These are phyloP conservation scores for Ustilago tritici DNA, from an alignment of 1,284 basidiomycete genomes.

Conservation along the genomic window DNA sequence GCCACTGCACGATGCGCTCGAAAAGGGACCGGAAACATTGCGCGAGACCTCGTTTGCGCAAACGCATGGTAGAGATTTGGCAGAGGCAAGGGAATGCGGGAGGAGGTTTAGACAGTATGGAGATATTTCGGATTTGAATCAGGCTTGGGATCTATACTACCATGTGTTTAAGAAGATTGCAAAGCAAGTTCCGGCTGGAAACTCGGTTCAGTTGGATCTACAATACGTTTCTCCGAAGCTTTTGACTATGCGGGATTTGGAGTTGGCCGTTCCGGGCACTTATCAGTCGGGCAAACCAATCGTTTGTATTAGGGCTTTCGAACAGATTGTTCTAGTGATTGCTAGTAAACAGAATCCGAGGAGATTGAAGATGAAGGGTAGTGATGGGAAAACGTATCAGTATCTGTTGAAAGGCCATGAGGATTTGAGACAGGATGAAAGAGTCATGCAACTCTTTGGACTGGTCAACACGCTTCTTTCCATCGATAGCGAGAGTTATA, in stretches of 20 bases:
- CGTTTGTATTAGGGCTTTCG: conserved; percentile 81
- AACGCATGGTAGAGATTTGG: conserved; percentile 91
- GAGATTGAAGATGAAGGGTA: conserved; percentile 86
- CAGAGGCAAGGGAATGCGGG: conserved; percentile 93
- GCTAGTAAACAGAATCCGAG: conserved; percentile 98
- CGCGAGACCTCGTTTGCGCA: conserved; percentile 96
- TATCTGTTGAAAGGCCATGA: conserved; percentile 97
- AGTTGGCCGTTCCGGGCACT: conserved; percentile 95
- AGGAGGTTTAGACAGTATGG: conserved; percentile 86
- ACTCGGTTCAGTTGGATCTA: conserved; percentile 82
- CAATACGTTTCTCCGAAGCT: conserved; percentile 97
- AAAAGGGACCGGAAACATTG: conserved; percentile 94
- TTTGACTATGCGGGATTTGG: conserved; percentile 87
- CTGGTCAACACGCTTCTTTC: conserved; percentile 94
- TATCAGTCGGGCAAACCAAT: conserved; percentile 91
- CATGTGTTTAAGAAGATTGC: conserved; percentile 94
- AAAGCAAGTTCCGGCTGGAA: conserved; percentile 90
- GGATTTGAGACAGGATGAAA: conserved; percentile 97
- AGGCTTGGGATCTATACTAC: conserved; percentile 99
- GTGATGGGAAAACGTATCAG: conserved; percentile 92
- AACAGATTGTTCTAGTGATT: conserved; percentile 77
- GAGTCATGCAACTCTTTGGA: conserved; percentile 99
- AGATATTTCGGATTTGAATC: conserved; percentile 88
- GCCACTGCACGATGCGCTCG: conserved; percentile 92
- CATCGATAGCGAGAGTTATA: conserved; percentile 94